Base-by-base conservation (phyloP, 371 early-diverging fungal species). In the Mucor sp. region DNA sequence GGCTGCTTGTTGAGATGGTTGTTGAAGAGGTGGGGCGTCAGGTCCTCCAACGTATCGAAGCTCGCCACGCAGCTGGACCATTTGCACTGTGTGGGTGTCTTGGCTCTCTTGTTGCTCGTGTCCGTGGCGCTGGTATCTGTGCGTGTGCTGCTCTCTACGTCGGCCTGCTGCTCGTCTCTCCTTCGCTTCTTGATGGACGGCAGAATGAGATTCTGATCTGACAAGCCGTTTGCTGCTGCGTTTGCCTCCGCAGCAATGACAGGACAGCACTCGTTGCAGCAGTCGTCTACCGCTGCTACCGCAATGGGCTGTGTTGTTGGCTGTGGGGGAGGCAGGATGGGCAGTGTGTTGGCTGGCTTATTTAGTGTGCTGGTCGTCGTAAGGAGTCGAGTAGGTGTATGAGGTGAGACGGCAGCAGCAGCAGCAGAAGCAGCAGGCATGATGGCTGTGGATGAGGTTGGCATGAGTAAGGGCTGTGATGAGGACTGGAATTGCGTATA, bases 11-110 rank as follows among this genome's bases (percentile, higher is more conserved):
- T 88, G 27, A 93, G 77, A 69, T 95, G 96, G 5, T 85, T 77
- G 66, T 88, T 92, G 65, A 88, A 88, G 35, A 95, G 77, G 69
- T 95, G 96, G 8, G 93, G 91, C 59, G 95, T 78, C 9, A 95
- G 72, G 61, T 94, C 93, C 53, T 94, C 94, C 21, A 86, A 69
- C 11, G 87, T 86, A 28, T 69, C 66, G 70, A 95, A 95, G 28
- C 77, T 85, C 19, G 92, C 92, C 8, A 90, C 81, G 72, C 96
- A 95, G 0, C 91, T 87, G 5, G 90, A 82, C 96, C 96, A 95
- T 64, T 89, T 81, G 66, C 95, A 95, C n/a, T 21, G 43, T 0
- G 63, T 33, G 17, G 23, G 33, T 25, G 23, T 55, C 6, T 61
- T 30, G 28, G 23, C 21, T 32, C 11, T 47, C n/a, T 41, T 12